Conservation (phyloP, 164 flowering plant species). For the Chimonanthus salicifolius region DNA sequence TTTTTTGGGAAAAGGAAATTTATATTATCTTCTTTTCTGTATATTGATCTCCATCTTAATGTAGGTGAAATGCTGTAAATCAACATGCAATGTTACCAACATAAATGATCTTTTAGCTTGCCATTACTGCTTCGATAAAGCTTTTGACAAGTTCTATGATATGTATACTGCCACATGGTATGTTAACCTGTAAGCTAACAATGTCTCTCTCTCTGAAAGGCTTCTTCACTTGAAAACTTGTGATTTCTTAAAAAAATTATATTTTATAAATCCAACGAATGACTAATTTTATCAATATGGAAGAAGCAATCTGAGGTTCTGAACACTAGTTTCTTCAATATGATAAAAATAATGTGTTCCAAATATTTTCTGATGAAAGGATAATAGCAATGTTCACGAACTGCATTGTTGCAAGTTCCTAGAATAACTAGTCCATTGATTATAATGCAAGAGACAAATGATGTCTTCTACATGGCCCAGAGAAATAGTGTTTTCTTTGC, state of each 20-base stretch:
- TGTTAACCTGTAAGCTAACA: constrained; percentile 7
- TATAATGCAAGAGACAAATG: not conserved
- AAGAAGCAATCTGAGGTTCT: not conserved
- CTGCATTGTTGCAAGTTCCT: not conserved
- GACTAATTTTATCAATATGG: not conserved
- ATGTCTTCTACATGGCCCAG: not conserved
- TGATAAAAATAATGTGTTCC: not conserved
- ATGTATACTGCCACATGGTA: constrained; percentile 88
- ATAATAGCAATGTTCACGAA: too few species aligned
- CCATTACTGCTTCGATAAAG: constrained; percentile 75
- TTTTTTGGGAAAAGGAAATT: not conserved
- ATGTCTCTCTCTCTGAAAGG: not conserved
- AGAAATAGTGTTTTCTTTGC: not conserved
- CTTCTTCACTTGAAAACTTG: not conserved
- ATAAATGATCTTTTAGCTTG: constrained; percentile 83
- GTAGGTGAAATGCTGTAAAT: constrained; percentile 90
- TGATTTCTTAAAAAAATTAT: too few species aligned
- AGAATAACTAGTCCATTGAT: not conserved
- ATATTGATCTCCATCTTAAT: constrained; percentile 6
- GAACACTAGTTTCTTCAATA: not conserved
- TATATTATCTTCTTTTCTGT: not conserved
- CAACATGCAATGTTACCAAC: constrained; percentile 71
- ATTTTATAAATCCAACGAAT: too few species aligned
- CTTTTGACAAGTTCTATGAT: constrained; percentile 87
- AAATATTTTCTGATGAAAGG: not conserved